These are phyloP conservation scores for Phytophthora sojae DNA, from an alignment of 352 stramenopile genomes.

Conservation along the genomic window DNA sequence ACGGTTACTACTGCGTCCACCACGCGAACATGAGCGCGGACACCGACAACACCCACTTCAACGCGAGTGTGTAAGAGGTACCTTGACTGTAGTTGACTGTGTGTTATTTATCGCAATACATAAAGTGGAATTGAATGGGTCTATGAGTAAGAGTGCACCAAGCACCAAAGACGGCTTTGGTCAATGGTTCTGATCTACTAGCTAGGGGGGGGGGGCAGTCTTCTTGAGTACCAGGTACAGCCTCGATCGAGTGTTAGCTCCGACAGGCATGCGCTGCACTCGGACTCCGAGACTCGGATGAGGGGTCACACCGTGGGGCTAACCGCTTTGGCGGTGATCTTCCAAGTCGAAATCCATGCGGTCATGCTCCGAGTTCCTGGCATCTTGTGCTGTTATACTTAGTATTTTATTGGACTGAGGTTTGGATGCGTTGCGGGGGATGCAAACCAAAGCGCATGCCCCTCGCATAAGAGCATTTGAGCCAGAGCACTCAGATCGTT, in stretches of 20 bases:
- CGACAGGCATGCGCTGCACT: too few species aligned
- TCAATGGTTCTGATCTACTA: background rate
- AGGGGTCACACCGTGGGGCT: background rate
- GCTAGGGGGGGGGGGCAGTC: too few species aligned
- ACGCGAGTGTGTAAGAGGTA: constrained; percentile 14
- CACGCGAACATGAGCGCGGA: constrained; percentile 30
- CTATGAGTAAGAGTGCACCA: background rate
- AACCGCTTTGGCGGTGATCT: background rate
- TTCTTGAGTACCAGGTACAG: background rate
- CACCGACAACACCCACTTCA: background rate
- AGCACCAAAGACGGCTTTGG: background rate
- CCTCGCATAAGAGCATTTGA: too few species aligned
- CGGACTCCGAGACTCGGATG: background rate
- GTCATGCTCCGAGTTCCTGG: background rate
- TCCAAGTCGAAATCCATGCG: too few species aligned
- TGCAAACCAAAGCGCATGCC: background rate
- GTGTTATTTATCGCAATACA: constrained; percentile 24
- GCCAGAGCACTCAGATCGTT: background rate
- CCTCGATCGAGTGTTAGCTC: background rate
- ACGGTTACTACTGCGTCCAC: constrained; percentile 68
- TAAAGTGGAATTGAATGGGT: background rate
- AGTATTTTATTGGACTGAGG: background rate
- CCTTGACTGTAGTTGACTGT: background rate
- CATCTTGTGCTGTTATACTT: background rate
- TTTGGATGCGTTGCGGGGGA: background rate